Evolutionary conservation across 2,329 filamentous ascomycete species (phyloP), one percentile per base, ranked within the genome.

Genomic region (Penicillium sclerotiorum): DNA sequence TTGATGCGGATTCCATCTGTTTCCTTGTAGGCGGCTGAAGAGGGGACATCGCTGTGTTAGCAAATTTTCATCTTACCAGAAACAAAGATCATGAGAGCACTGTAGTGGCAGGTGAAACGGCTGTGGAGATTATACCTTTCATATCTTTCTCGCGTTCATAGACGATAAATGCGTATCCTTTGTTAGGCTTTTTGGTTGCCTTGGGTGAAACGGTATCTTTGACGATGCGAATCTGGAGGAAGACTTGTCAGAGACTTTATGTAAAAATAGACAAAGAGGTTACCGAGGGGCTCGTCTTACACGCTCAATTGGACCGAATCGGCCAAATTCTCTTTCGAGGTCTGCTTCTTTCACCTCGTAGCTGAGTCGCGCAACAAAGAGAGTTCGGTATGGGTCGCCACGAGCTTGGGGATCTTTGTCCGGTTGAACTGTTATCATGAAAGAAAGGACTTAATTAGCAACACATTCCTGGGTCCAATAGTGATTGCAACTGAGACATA

Each of bases 131-230:
- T 52, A 57, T 95, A 96, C 92, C 91, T 90, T 95, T 95, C 92
- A 97, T 96, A 71, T 97, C 94, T 74, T 93, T 92, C 76, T 97
- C 94, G 71, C 90, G 87, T 74, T 97, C 93, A 69, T 93, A 99
- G 47, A 97, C 90, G 61, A 99, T 88, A 69, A 99, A 99, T 54
- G 90, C 94, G 73, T 99, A 99, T 55, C 94, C 94, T 65, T 87
- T 82, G 67, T 95, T 89, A 43, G 86, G 77, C 76, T 91, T 91
- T 68, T 87, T 87, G 68, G 89, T 86, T 75, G 92, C 89, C 64
- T 87, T 88, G 49, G 89, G 84, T 11, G 62, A 66, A 13, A 62
- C 55, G 4, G 85, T 86, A 69, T 95, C 88, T 64, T 84, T 84
- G 60, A 96, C 84, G 62, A 96, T 90, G 55, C 93, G 90, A 65